Evolutionary conservation across 2,329 filamentous ascomycete species (phyloP), one percentile per base, ranked within the genome.

Genomic region (Talaromyces atroroseus): DNA sequence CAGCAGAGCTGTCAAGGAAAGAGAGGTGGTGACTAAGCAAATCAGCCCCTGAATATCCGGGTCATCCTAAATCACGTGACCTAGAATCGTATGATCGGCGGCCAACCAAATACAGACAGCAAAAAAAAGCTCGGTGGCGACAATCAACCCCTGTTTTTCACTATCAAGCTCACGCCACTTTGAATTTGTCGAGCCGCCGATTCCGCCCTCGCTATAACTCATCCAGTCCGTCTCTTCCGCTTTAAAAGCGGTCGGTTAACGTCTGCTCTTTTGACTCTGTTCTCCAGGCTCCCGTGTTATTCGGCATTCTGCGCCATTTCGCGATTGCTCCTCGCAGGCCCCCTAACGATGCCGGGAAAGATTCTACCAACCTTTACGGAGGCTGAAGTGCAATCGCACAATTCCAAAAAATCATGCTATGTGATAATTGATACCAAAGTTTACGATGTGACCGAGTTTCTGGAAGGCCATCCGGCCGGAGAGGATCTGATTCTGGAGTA

Each of bases 391-490:
- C 84, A 87, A 72, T 78, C 85, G 64, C 91, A 95, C 74, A 92
- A 89, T 71, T 86, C 83, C 48, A 77, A 78, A 50, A 83, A 90
- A 68, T 95, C 90, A 49, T 97, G 92, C 79, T 99, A 92, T 79
- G 92, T 99, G 64, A 94, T 89, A 2, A 80, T 96, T 54, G 92
- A 90, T 60, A 82, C 82, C 58, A 95, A 92, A 65, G 92, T 99
- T 64, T 99, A 91, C 80, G 92, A 99, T 78, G 82, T 99, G 61
- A 96, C 94, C 58, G 84, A 89, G 56, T 99, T 99, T 68, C 74
- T 96, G 59, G 84, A 91, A 52, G 86, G 91, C 63, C 94, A 99
- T 71, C 94, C 94, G 23, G 94, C 94, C 64, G 94, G 94, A 58
- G 84, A 85, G 65, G 89, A 96, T 60, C 78, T 97, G 64, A 87